Base-by-base conservation (phyloP, 345 rosid species). In the Acer negundo region DNA sequence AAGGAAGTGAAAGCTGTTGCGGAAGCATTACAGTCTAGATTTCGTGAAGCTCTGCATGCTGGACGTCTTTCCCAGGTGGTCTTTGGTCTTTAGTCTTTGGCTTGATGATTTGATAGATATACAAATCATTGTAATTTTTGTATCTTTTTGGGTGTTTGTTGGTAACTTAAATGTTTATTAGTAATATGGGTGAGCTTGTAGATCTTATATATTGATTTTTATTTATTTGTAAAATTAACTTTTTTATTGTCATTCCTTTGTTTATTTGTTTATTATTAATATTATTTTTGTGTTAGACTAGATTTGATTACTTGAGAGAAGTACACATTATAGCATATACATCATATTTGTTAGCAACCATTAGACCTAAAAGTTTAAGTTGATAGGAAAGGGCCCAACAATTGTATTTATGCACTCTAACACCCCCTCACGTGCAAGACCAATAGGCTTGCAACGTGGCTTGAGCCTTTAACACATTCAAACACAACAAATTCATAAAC, bases 11-110 rank as follows among this genome's bases (percentile, higher is more conserved):
- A 87, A 31, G 97, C 97, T 24, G 98, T 97, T 62, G 93, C 95
- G 0, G 94, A 94, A 80, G 98, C 98, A 71, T 81, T 97, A 73
- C 79, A 90, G 63, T 92, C 93, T 59, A 93, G 92, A 76, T 97
- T 97, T 85, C 85, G 84, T 67, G 91, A 90, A 85, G 99, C 99
- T 73, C 82, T 97, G 80, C 84, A 87, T 71, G 98, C 97, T 82
- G 98, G 99, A 62, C 97, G 99, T 69, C 94, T 97, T 84, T 97
- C 99, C 28, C 94, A 93, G 99, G 98, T 92, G 77, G 67, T 77
- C 38, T 35, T 35, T 35, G 4, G 6, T 42, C 56, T 75, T 59
- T 55, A 47, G 10, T 15, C 12, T 9, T 77, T 35, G 19, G 71
- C 67, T 51, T 38, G 47, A 56, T 59, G 40, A 53, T 70, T 64